Evolutionary conservation across 495 filamentous ascomycete genomes (phyloP), one percentile per base, ranked within the genome.

Genomic region (Podospora anserina): DNA sequence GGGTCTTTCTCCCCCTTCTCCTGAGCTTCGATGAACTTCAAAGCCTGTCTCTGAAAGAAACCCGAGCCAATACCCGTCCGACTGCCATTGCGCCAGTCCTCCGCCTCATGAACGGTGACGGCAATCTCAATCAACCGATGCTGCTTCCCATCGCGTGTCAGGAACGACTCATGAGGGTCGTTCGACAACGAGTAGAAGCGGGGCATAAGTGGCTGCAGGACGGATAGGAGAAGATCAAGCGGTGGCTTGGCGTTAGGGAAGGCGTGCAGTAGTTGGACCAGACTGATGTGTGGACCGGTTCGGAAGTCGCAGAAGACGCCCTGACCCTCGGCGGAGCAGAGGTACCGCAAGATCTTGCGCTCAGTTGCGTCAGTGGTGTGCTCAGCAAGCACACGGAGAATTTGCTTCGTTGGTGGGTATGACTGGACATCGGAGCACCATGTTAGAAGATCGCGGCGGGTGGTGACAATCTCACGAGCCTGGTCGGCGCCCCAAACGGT

Each of bases 101-200:
- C 73, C 16, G 88, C 90, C 74, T 97, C 92, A 77, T 97, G 96
- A 64, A 98, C 89, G 32, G 92, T 93, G 70, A 99, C 95, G 66
- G 95, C 95, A 60, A 97, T 89, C 81, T 99, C 95, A 73, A 98
- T 89, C 67, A 97, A 80, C 19, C 95, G 92, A 71, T 91, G 91
- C 76, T 88, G 84, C 71, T 90, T 87, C 20, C 85, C 84, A 68
- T 88, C 90, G 69, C 87, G 86, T 23, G 83, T 84, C 64, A 83
- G 84, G 72, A 88, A 91, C 3, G 92, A 94, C 72, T 94, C 85
- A 68, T 94, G 91, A 0, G 95, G 95, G 77, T 99, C 95, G 77
- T 96, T 96, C 57, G 94, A 97, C 16, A 99, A 87, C 26, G 95
- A 97, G 81, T 99, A 99, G 82, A 98, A 99, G 68, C 95, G 90